A percentile compares a stretch with the other conserved stretches of the same genome.
Conservation (phyloP, 352 stramenopile genomes). For the Pythium aquatile region DNA sequence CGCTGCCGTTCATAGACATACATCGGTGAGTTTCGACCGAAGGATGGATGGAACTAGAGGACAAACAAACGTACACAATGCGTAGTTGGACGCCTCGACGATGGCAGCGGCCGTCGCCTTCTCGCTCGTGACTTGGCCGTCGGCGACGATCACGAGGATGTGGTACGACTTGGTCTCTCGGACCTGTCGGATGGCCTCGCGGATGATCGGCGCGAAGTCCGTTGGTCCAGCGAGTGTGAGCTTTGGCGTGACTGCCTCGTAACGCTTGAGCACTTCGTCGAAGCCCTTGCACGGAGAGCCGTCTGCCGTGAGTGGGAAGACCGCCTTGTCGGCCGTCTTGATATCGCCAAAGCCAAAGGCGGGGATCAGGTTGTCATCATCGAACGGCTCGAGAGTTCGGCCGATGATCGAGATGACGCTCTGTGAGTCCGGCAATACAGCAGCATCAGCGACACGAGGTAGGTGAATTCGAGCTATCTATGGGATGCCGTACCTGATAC, state of each 20-base stretch:
- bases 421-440: conserved; percentile 17
- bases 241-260: conserved; percentile 48
- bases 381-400: conserved; percentile 59
- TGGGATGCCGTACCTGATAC: conserved; percentile 42
- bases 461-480: neutral
- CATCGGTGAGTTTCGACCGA: neutral
- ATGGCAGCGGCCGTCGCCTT: conserved; percentile 69
- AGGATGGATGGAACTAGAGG: neutral
- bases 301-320: conserved; percentile 52
- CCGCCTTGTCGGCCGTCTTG: conserved; percentile 43
- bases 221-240: conserved; percentile 58
- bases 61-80: conserved; percentile 48
- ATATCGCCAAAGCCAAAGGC: conserved; percentile 75
- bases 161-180: conserved; percentile 50
- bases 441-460: neutral
- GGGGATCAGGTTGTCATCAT: conserved; percentile 72
- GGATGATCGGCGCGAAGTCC: conserved; percentile 81
- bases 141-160: conserved; percentile 76
- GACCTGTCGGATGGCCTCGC: conserved; percentile 60
- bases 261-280: conserved; percentile 50
- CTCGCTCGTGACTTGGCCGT: conserved; percentile 67
- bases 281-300: conserved; percentile 49
- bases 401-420: conserved; percentile 70
- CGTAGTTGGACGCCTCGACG: conserved; percentile 65
- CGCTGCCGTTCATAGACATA: conserved; percentile 29